These are phyloP conservation scores for Nakataea oryzae DNA, from an alignment of 2,329 filamentous ascomycete genomes.

Conservation along the genomic window DNA sequence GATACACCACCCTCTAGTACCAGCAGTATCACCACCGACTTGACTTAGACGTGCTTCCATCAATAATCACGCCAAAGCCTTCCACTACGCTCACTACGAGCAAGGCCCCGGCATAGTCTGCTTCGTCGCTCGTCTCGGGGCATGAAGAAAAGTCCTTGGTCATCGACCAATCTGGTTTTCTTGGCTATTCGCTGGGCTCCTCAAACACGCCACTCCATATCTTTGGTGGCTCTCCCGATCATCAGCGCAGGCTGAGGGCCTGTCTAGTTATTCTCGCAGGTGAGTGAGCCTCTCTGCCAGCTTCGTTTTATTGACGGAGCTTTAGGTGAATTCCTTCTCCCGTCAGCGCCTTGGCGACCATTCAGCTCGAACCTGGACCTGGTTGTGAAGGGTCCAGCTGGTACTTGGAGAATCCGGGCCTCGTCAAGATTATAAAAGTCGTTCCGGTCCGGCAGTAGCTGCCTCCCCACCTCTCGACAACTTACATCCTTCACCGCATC, in stretches of 20 bases:
- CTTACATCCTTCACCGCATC: slow-evolving; percentile 3
- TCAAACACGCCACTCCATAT: slow-evolving; percentile 2
- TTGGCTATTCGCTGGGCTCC: too few species aligned
- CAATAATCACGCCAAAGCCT: neutral
- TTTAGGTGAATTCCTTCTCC: neutral
- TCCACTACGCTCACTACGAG: neutral
- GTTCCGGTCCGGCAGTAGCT: slow-evolving; percentile 2
- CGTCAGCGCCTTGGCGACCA: neutral
- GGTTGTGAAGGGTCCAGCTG: too few species aligned
- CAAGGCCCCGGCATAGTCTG: neutral
- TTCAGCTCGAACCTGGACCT: too few species aligned
- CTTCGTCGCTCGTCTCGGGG: too few species aligned
- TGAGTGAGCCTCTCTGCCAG: neutral
- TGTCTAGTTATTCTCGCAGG: neutral
- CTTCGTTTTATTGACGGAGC: neutral
- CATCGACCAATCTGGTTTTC: too few species aligned
- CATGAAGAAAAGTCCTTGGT: too few species aligned
- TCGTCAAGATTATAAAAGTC: too few species aligned
- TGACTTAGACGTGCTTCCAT: neutral
- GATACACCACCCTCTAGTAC: neutral
- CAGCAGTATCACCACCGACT: too few species aligned
- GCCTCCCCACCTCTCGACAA: slow-evolving; percentile 5
- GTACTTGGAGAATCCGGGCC: too few species aligned
- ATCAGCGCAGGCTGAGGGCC: slow-evolving; percentile 2
- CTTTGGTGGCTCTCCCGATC: slow-evolving; percentile 5